Evolutionary conservation across 306 rosid genomes (phyloP).

Genomic region (Malus orientalis): DNA sequence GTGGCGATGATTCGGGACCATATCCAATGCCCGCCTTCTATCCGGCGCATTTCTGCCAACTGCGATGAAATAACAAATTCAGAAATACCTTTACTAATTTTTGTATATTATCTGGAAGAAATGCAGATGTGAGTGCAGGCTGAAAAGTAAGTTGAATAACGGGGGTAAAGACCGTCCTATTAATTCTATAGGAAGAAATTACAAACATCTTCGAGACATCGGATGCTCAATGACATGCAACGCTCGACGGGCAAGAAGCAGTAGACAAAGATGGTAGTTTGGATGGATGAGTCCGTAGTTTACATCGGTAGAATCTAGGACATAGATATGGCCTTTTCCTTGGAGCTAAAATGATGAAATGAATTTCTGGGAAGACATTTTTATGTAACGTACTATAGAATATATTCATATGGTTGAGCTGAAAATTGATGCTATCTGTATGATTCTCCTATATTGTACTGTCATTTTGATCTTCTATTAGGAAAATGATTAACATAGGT

Average conservation of each 20-base stretch:
- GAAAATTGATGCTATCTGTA: background rate
- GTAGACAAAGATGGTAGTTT: background rate
- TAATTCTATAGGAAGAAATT: too few relatives aligned
- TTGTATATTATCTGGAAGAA: too few relatives aligned
- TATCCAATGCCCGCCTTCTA: conserved; percentile 48
- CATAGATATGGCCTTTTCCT: background rate
- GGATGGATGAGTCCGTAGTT: background rate
- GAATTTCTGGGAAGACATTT: background rate
- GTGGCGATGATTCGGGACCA: conserved; percentile 86
- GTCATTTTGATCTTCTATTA: background rate
- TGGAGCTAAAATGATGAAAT: background rate
- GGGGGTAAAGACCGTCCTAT: too few relatives aligned
- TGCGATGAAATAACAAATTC: conserved; percentile 23
- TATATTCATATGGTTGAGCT: background rate
- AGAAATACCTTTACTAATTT: conserved; percentile 1
- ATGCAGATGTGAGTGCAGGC: too few relatives aligned
- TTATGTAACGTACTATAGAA: background rate
- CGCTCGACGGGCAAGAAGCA: too few relatives aligned
- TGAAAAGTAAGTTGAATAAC: too few relatives aligned
- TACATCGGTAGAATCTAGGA: background rate
- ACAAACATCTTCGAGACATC: too few relatives aligned
- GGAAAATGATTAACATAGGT: background rate
- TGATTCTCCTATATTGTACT: background rate
- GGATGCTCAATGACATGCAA: too few relatives aligned
- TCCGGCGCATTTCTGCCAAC: conserved; percentile 67